Percentiles rank a stretch among this genome's conserved stretches.
These are phyloP conservation scores for Cyphellophora attinorum DNA, from an alignment of 2,329 filamentous ascomycete genomes.

Conservation along the genomic window DNA sequence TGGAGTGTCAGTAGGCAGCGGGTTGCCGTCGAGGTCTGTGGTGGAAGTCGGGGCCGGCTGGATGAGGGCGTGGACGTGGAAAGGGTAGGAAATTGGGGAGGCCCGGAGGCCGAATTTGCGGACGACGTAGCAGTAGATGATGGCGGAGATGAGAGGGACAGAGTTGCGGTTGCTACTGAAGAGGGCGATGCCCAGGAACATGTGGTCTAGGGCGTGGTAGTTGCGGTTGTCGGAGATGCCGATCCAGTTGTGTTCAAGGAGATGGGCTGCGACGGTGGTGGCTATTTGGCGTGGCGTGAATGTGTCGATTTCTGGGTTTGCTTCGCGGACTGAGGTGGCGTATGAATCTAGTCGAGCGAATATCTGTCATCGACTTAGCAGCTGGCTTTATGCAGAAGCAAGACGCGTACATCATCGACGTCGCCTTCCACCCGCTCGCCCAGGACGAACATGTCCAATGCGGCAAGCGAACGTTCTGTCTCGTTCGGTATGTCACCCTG, in stretches of 20 bases:
- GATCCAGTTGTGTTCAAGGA: conserved; percentile 58
- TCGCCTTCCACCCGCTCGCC: conserved; percentile 60
- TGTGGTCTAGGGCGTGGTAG: conserved; percentile 76
- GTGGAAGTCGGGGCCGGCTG: conserved; percentile 46
- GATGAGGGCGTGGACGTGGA: conserved; percentile 76
- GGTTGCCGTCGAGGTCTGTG: conserved; percentile 46
- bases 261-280: conserved; percentile 56
- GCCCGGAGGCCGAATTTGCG: conserved; percentile 65
- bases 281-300: conserved; percentile 60
- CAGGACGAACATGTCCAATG: conserved; percentile 83
- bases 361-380: conserved; percentile 37
- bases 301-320: conserved; percentile 43
- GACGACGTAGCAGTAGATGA: conserved; percentile 77
- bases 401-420: conserved; percentile 53
- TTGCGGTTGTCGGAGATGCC: conserved; percentile 59
- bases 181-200: conserved; percentile 74
- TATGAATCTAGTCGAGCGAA: conserved; percentile 56
- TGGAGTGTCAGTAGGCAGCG: conserved; percentile 16
- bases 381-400: conserved; percentile 1
- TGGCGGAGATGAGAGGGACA: conserved; percentile 74
- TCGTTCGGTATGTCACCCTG: neutral
- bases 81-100: conserved; percentile 70
- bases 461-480: conserved; percentile 61
- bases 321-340: conserved; percentile 44
- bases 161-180: conserved; percentile 65